Evolutionary conservation across 2,329 filamentous ascomycete genomes (phyloP).

Genomic region (Fusarium longipes): DNA sequence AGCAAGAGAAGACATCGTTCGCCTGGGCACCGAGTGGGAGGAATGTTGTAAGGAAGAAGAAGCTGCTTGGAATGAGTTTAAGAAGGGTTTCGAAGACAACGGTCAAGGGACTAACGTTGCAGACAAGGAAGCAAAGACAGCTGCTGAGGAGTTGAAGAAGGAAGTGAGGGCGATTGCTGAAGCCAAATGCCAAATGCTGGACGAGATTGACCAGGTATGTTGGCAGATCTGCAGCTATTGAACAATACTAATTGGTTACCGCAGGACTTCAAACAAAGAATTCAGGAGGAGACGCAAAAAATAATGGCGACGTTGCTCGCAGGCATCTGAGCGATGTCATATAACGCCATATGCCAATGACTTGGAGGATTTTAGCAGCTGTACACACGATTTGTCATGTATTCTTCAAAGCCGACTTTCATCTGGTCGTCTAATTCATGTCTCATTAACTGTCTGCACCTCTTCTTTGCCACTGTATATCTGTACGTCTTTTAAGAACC

Average conservation of each 20-base stretch:
- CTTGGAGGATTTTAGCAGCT: not conserved
- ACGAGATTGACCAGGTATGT: constrained; percentile 47
- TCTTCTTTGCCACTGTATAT: constrained; percentile 10
- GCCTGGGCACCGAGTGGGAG: constrained; percentile 44
- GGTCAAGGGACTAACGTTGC: not conserved
- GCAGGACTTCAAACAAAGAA: constrained; percentile 47
- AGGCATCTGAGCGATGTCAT: constrained; percentile 11
- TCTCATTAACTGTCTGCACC: constrained; percentile 38
- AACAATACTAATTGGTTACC: not conserved
- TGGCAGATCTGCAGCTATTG: rapidly evolving
- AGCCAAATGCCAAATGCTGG: constrained; percentile 37
- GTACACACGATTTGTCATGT: constrained; percentile 8
- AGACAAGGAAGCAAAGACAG: not conserved
- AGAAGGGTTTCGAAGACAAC: not conserved
- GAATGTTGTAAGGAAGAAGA: constrained; percentile 37
- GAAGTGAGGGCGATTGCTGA: constrained; percentile 42
- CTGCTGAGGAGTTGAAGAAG: constrained; percentile 23
- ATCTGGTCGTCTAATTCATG: constrained; percentile 41
- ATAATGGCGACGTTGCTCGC: constrained; percentile 46
- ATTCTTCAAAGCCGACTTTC: constrained; percentile 9
- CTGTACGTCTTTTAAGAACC: constrained; percentile 11
- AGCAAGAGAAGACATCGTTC: constrained; percentile 43
- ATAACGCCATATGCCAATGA: not conserved
- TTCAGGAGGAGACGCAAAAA: constrained; percentile 43
- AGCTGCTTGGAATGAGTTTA: constrained; percentile 36